Conservation (phyloP, 2,329 filamentous ascomycete species). For the Neoascochyta sp. region DNA sequence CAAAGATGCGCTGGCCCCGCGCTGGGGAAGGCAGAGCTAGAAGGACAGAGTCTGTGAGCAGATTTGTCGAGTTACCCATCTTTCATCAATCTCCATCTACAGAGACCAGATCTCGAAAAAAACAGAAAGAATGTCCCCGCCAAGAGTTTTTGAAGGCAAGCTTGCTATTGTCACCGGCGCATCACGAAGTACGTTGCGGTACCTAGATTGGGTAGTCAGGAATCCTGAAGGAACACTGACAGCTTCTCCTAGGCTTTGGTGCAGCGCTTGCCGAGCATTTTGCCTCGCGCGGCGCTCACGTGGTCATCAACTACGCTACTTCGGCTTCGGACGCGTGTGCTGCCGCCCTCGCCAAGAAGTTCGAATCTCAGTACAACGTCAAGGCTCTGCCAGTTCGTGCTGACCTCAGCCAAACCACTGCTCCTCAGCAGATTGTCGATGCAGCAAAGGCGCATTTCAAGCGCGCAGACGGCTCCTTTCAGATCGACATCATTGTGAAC, state of each 20-base stretch:
- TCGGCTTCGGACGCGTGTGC: constrained; percentile 51
- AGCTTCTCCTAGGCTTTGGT: constrained; percentile 64
- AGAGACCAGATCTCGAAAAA: not conserved
- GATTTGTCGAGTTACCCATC: no score
- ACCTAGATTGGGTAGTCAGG: no score
- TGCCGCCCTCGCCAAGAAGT: constrained; percentile 48
- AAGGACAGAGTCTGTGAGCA: no score
- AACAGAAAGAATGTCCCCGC: constrained; percentile 7
- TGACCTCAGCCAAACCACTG: constrained; percentile 59
- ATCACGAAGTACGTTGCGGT: constrained; percentile 61
- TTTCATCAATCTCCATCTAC: not conserved
- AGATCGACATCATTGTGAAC: constrained; percentile 78
- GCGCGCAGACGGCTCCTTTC: constrained; percentile 46
- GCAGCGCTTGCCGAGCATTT: constrained; percentile 61
- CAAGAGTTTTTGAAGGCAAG: constrained; percentile 57
- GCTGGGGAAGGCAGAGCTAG: no score
- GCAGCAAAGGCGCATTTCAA: constrained; percentile 55
- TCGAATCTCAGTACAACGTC: constrained; percentile 55
- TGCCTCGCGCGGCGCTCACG: constrained; percentile 61
- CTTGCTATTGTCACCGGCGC: constrained; percentile 72
- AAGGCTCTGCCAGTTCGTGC: constrained; percentile 61
- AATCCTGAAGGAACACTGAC: no score
- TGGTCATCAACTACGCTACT: constrained; percentile 67
- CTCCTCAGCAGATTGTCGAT: constrained; percentile 55
- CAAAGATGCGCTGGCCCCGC: no score